A percentile compares a stretch with the other conserved stretches of the same genome.
phyloP scores from a whole-genome alignment of 2,329 filamentous ascomycete species.

The Colletotrichum costaricense region DNA sequence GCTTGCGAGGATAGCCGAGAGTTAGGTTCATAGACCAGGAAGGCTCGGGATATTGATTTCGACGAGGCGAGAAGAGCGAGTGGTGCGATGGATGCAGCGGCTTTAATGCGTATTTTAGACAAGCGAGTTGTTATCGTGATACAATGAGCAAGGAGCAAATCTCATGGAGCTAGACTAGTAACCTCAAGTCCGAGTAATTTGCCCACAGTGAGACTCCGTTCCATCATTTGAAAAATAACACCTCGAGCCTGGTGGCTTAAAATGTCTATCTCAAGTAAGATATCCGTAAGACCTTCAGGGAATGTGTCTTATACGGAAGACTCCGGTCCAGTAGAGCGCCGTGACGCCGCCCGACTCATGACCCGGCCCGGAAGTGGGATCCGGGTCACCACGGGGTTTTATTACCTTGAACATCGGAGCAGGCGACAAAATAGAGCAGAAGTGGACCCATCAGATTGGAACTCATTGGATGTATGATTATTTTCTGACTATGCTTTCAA shows the following conservation, averaged over 20 bases:
- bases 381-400: background rate
- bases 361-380: background rate
- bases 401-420: background rate
- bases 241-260: too few species aligned
- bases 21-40: background rate
- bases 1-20: constrained; percentile 14
- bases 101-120: background rate
- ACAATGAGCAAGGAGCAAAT: background rate
- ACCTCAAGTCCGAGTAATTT: too few species aligned
- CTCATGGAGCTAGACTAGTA: too few species aligned
- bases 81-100: background rate
- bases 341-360: too few species aligned
- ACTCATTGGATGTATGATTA: too few species aligned
- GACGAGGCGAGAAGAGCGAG: background rate
- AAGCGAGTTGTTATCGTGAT: background rate
- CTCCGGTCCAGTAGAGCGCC: background rate
- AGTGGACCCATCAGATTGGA: too few species aligned
- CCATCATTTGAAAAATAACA: too few species aligned
- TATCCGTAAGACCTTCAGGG: background rate
- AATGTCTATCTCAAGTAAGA: too few species aligned
- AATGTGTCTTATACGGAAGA: background rate
- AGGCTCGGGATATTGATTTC: background rate
- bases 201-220: too few species aligned
- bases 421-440: too few species aligned
- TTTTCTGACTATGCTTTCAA: too few species aligned